Percentiles rank a stretch among this genome's conserved stretches.
phyloP scores from a whole-genome alignment of 306 rosid genomes.

The Dalbergia cultrata region DNA sequence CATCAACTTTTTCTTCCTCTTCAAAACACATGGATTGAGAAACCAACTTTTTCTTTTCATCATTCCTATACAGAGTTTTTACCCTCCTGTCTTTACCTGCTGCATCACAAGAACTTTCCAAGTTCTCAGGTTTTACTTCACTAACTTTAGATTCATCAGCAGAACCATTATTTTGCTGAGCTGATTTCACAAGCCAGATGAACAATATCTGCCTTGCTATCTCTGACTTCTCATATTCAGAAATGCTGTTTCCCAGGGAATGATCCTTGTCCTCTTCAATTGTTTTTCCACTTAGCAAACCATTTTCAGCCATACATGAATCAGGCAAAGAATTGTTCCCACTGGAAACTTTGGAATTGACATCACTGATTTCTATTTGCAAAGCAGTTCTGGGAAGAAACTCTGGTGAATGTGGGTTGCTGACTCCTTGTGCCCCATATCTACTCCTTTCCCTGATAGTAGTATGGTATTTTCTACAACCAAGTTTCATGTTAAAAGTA shows the following conservation, averaged over 20 bases:
- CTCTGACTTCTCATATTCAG: constrained; percentile 79
- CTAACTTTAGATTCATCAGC: constrained; percentile 52
- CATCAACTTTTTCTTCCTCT: constrained; percentile 42
- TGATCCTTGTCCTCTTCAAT: constrained; percentile 24
- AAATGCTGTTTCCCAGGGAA: constrained; percentile 55
- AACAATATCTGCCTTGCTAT: constrained; percentile 93
- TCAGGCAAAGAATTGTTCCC: background rate
- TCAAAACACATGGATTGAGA: constrained; percentile 35
- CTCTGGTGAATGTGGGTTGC: constrained; percentile 96
- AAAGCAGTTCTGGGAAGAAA: constrained; percentile 76
- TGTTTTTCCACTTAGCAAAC: background rate
- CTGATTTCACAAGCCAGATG: constrained; percentile 87
- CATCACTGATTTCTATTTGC: constrained; percentile 57
- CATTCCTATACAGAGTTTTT: background rate
- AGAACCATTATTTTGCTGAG: constrained; percentile 63
- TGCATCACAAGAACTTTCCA: constrained; percentile 63
- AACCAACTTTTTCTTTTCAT: background rate
- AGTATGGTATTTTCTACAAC: constrained; percentile 55
- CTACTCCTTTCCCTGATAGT: constrained; percentile 62
- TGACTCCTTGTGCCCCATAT: constrained; percentile 65
- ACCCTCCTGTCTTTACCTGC: constrained; percentile 64
- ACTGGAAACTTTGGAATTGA: constrained; percentile 22
- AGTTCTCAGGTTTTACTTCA: constrained; percentile 44
- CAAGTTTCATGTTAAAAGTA: constrained; percentile 75
- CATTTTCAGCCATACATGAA: background rate